Conservation (phyloP, 768 basidiomycete genomes). For the Ephemerocybe angulata region DNA sequence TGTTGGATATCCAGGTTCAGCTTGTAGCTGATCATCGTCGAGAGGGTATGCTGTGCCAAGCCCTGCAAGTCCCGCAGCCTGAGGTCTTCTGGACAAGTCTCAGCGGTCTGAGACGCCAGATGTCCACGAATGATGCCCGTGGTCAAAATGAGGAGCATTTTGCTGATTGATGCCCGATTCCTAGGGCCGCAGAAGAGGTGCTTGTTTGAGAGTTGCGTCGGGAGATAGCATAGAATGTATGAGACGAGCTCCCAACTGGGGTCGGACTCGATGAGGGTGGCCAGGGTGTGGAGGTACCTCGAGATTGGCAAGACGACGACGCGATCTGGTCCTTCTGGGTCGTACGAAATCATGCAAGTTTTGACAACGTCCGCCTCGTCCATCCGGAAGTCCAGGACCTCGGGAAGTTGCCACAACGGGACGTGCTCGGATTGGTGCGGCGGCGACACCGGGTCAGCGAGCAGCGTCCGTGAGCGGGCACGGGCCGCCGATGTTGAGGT, state of each 20-base stretch:
- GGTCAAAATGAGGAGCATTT: slow-evolving; percentile 66
- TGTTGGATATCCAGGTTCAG: slow-evolving; percentile 67
- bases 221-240: slow-evolving; percentile 87
- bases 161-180: slow-evolving; percentile 58
- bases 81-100: slow-evolving; percentile 56
- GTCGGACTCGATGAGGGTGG: slow-evolving; percentile 67
- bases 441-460: neutral
- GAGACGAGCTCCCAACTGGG: slow-evolving; percentile 91
- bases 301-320: slow-evolving; percentile 67
- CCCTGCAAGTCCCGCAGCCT: slow-evolving; percentile 84
- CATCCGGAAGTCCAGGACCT: slow-evolving; percentile 54
- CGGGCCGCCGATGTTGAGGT: neutral
- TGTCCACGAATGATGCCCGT: slow-evolving; percentile 55
- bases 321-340: slow-evolving; percentile 42
- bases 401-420: slow-evolving; percentile 68
- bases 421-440: neutral
- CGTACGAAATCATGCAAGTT: slow-evolving; percentile 65
- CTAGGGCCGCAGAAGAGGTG: slow-evolving; percentile 93
- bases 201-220: slow-evolving; percentile 90
- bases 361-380: slow-evolving; percentile 58
- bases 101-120: slow-evolving; percentile 49
- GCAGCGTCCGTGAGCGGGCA: neutral
- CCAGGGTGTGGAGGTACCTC: slow-evolving; percentile 60
- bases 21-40: slow-evolving; percentile 85
- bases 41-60: slow-evolving; percentile 80